Evolutionary conservation across 768 basidiomycete genomes (phyloP), one percentile per base, ranked within the genome.

Genomic region (Erythrobasidium yunnanense): DNA sequence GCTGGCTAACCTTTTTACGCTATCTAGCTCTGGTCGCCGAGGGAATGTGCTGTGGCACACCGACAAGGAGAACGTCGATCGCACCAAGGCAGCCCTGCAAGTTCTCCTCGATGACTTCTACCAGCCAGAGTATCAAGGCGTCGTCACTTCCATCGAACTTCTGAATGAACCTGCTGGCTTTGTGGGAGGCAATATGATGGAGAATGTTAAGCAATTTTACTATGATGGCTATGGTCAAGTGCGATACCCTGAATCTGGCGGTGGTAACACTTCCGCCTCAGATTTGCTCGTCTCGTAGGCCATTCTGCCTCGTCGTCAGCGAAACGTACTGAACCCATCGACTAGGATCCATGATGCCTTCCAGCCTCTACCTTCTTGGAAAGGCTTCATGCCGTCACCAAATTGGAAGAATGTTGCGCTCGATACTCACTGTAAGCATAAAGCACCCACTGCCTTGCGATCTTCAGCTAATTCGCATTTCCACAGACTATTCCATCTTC

Each of bases 331-430:
- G n/a, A n/a, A n/a, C n/a, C n/a, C n/a, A n/a, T n/a, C n/a, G n/a
- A n/a, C n/a, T 25, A 58, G 56, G 67, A 73, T 75, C 51, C 71
- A 72, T 54, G 75, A 76, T 62, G 75, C 72, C 2, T 76, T 76
- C 71, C 72, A 75, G 66, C 68, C 71, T 3, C 57, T 75, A 25
- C 33, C n/a, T 22, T 68, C 67, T 1, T 74, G 65, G 62, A 65
- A 73, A 55, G 66, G 66, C n/a, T 74, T 62, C 69, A 74, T 74
- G 74, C 57, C 71, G 30, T 55, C 71, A 47, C 73, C 76, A 11
- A 68, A 66, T 13, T 75, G 70, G 56, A 70, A 73, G 18, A 66
- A 71, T 23, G 74, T 76, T 52, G 70, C 72, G 60, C 60, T 77
- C n/a, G 76, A 77, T 63, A 73, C 73, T 3, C 75, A 75, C 70